Evolutionary conservation across 2,329 filamentous ascomycete genomes (phyloP), one percentile per base, ranked within the genome.

Genomic region (Fusarium sp.): DNA sequence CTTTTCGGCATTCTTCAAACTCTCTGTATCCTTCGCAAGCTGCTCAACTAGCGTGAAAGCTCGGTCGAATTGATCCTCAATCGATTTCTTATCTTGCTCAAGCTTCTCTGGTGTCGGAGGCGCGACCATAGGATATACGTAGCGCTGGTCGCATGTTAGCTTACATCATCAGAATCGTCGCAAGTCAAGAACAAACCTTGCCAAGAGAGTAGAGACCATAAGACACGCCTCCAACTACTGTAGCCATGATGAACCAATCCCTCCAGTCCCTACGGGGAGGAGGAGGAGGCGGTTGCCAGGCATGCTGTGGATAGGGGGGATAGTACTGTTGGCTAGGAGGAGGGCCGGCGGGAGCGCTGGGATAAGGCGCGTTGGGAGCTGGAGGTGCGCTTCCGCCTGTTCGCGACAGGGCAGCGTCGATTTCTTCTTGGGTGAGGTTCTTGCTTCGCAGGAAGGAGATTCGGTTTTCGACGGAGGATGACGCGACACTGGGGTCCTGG

Each of bases 201-300:
- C 94, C 93, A 18, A 98, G 87, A 69, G 91, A 88, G 78, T 96
- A 99, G 23, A 97, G 81, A 1, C 94, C 95, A 76, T 98, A 98
- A 38, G 93, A 88, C 21, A 98, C 91, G 48, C 94, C 93, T 59
- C 94, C 92, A 67, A 97, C 91, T 15, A 98, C 93, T 0, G 96
- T 99, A 10, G 96, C 96, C 93, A 98, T 97, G 80, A 99, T 98
- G 81, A 99, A 99, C 92, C 94, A 98, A 78, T 99, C 96, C 66
- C 97, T 88, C 96, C 96, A 99, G 81, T 99, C 96, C 76, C 96
- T 86, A 77, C 89, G 91, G 5, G 94, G 94, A 4, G 89, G 81
- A 57, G 86, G 84, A 3, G 85, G 85, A 6, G 87, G 82, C 29
- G 84, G 84, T 74, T 88, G 88, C 88, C 88, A 90, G 71, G 85